Conservation (phyloP, 257 asterid genomes). For the Jacaranda copaia region DNA sequence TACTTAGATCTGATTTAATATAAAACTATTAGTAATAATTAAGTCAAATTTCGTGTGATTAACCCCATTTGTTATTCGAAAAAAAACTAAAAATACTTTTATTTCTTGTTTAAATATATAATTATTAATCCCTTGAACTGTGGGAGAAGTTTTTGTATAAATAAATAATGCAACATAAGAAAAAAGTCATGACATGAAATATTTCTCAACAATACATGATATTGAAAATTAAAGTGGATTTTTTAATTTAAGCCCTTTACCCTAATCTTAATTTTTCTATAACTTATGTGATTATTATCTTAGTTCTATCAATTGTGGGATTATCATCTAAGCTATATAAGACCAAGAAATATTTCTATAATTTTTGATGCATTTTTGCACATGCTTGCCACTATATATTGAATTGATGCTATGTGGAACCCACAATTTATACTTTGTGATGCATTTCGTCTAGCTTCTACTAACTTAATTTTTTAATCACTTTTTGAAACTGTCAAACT, state of each 20-base stretch:
- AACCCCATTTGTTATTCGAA: no score
- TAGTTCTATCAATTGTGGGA: no score
- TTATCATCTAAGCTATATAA: not conserved
- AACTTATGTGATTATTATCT: not conserved
- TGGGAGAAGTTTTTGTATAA: no score
- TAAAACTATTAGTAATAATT: not conserved
- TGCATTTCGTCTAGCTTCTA: conserved; percentile 39
- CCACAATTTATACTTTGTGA: conserved; percentile 35
- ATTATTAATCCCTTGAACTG: no score
- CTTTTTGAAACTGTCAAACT: conserved; percentile 42
- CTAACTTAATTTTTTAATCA: conserved; percentile 37
- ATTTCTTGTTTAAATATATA: no score
- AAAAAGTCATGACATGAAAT: no score
- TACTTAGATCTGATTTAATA: not conserved
- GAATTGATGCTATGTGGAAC: conserved; percentile 44
- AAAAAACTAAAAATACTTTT: no score
- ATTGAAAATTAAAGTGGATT: no score
- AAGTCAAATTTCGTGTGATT: not conserved
- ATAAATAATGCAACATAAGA: no score
- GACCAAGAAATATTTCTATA: not conserved
- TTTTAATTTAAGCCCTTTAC: no score
- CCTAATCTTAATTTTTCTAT: not conserved
- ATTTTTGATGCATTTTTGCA: conserved; percentile 21
- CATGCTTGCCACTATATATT: conserved; percentile 51
- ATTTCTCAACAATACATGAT: no score